Conservation (phyloP, 257 asterid genomes). For the Solanum habrochaites region DNA sequence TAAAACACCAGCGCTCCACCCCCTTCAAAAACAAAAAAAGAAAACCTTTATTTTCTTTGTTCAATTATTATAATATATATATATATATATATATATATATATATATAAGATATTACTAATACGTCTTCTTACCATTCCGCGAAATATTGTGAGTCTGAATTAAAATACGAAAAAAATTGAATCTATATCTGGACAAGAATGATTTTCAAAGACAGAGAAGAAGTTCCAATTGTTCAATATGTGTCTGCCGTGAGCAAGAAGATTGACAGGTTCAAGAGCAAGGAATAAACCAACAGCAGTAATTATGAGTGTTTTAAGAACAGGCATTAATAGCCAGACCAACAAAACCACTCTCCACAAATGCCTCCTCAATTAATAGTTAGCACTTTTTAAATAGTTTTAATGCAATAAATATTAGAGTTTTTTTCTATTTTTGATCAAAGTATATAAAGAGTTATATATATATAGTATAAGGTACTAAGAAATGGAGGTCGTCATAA, state of each 20-base stretch:
- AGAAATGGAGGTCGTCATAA: background rate
- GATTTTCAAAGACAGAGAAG: background rate
- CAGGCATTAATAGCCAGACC: slow-evolving; percentile 26
- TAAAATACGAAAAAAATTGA: background rate
- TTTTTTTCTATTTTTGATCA: no score
- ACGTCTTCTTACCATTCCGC: background rate
- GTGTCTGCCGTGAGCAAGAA: slow-evolving; percentile 13
- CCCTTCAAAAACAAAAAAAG: background rate
- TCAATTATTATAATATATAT: background rate
- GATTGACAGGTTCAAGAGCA: slow-evolving; percentile 14
- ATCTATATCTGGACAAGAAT: background rate
- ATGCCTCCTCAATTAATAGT: background rate
- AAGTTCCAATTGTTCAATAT: slow-evolving; percentile 17
- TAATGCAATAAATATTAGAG: background rate
- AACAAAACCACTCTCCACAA: slow-evolving; percentile 13
- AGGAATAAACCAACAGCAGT: slow-evolving; percentile 19
- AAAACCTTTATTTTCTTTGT: background rate
- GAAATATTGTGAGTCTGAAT: background rate
- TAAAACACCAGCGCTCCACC: slow-evolving; percentile 19
- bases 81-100: no score
- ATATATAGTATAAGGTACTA: background rate
- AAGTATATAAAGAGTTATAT: background rate
- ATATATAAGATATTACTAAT: background rate
- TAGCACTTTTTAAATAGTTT: background rate
- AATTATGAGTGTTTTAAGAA: slow-evolving; percentile 16